Base-by-base conservation (phyloP, 2,329 filamentous ascomycete species). In the Aspergillus fumigatiaffinis region DNA sequence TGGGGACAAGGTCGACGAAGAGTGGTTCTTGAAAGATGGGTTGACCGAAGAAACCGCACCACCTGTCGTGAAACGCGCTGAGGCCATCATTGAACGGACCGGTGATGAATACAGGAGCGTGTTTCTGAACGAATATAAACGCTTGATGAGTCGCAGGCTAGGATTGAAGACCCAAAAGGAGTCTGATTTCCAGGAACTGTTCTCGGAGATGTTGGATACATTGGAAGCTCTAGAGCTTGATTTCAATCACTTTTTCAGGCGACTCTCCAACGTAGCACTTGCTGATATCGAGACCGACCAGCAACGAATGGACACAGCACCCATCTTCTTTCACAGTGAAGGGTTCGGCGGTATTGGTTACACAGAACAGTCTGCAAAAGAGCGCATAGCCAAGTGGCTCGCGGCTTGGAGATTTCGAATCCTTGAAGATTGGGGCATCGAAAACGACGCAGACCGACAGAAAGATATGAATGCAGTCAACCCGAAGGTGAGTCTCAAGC, bases 181-280 rank as follows among this genome's bases (percentile, higher is more conserved):
- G 4, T 79, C 80, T 0, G 93, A 97, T 71, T 96, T 97, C 66
- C 83, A 95, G 23, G 77, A 82, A 0, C 76, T 97, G 2, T 94
- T 93, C 71, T 92, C 88, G n/a, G 86, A 91, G 55, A 76, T 91
- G 10, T 81, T 99, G 0, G 91, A 97, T 70, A 87, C 85, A 0
- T 81, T 99, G 75, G 89, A 96, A 71, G 83, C 84, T 1, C 77
- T 92, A 20, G 90, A 95, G 69, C 78, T 99, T 2, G 94, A 99
- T 72, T 99, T 97, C 74, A 91, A 96, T 69, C 90, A 95, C 67
- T 94, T 95, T 71, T 97, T 97, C 82, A 84, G 95, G 42, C 84
- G 88, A 8, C 79, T 99, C 0, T 88, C 88, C 53, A 75, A 77
- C 21, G 68, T 96, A 20, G 82, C 77, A 32, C 60, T 91, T 1